Base-by-base conservation (phyloP, 345 rosid genomes). In the Aethionema arabicum region DNA sequence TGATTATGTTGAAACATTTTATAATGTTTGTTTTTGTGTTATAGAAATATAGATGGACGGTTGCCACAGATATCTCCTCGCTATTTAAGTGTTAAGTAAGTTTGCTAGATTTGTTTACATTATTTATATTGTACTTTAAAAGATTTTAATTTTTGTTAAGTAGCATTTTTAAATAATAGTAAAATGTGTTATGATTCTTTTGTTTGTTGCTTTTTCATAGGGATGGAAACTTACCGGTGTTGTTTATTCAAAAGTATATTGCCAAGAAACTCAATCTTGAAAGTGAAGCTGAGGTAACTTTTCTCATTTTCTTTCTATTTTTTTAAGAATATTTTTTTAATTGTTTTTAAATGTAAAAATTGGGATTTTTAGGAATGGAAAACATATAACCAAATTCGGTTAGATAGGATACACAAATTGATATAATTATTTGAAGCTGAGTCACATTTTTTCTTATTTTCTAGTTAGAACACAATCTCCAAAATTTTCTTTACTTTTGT, bases 251-350 rank as follows among this genome's bases (percentile, higher is more conserved):
- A 57, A 61, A 61, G 43, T 61, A 44, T 31, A 6, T 61, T 46
- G 43, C 6, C 42, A 3, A 12, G 2, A 69, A 21, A 54, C 63
- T 69, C 32, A 4, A 16, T 54, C 63, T 61, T 21, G 11, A 44
- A 54, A 69, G 57, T 38, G 51, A 61, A 56, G 31, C 54, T 4
- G 44, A 61, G 27, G 68, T 69, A 53, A 47, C 35, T 32, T 57
- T 33, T 11, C 38, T 49, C n/a, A 16, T 7, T 57, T 46, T 47
- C 45, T 40, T 2, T 65, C n/a, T 38, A n/a, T 52, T 6, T 11
- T 1, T 59, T 0, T 63, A 15, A 31, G 8, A 21, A 21, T 21
- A 21, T 1, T 21, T 1, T 1, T 21, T 21, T 2, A 21, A 21
- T 1, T 21, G 2, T 21, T 21, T 21, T 21, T 21, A 21, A 21